phyloP scores from a whole-genome alignment of 2,329 filamentous ascomycete species.

The Scytalidium lignicola region DNA sequence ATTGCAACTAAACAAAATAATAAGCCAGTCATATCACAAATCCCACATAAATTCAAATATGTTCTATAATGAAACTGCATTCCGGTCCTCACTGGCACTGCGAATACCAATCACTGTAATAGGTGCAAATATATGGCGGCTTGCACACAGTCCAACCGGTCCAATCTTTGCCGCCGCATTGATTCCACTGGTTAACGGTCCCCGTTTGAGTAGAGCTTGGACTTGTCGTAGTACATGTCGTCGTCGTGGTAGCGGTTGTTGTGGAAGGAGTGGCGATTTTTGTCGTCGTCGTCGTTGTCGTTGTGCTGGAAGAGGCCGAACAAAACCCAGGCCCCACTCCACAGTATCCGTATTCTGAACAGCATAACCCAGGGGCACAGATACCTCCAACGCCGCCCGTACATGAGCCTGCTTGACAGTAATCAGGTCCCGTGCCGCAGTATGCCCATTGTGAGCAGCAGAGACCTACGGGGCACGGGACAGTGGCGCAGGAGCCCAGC shows the following conservation, averaged over 20 bases:
- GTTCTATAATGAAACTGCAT: too few species aligned
- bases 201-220: not conserved
- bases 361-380: conserved; percentile 10
- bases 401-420: conserved; percentile 7
- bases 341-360: conserved; percentile 11
- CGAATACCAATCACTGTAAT: not conserved
- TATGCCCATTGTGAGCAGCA: conserved; percentile 5
- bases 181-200: conserved; percentile 1
- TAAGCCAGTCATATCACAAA: too few species aligned
- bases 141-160: not conserved
- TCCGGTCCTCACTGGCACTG: conserved; percentile 3
- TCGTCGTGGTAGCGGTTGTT: not conserved
- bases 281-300: not conserved
- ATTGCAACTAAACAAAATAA: too few species aligned
- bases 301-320: not conserved
- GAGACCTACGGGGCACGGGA: conserved; percentile 1
- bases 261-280: not conserved
- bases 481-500: conserved; percentile 2
- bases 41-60: too few species aligned
- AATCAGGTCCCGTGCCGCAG: conserved; percentile 5
- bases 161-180: conserved; percentile 1
- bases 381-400: conserved; percentile 11
- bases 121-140: not conserved
- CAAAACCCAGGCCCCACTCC: conserved; percentile 8
- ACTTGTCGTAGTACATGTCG: not conserved